Evolutionary conservation across 108 stramenopile species (phyloP).

Genomic region (Chaetoceros tenuissimus): DNA sequence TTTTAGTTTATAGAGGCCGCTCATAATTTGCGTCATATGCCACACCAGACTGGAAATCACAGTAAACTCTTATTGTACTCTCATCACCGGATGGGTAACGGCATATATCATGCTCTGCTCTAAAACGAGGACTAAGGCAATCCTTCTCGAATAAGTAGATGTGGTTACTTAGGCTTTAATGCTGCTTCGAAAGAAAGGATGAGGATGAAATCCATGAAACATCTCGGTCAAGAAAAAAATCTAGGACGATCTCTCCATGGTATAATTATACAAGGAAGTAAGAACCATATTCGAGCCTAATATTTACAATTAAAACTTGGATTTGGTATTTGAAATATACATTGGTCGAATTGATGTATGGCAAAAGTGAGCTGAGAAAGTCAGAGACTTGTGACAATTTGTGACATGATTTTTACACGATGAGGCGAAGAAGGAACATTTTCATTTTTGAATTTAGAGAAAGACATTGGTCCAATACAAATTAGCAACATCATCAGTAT

Average conservation of each 20-base stretch:
- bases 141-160: conserved; percentile 99
- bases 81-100: conserved; percentile 99
- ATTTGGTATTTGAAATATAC: too few relatives aligned
- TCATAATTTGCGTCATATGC: conserved; percentile 57
- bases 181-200: conserved; percentile 72
- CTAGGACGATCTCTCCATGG: conserved; percentile 76
- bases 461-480: too few relatives aligned
- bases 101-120: conserved; percentile 96
- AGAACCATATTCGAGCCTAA: too few relatives aligned
- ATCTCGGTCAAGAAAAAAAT: conserved; percentile 92
- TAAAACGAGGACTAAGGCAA: conserved; percentile 92
- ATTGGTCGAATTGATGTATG: too few relatives aligned
- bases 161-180: conserved; percentile 91
- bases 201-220: conserved; percentile 67
- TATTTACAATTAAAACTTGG: too few relatives aligned
- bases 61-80: conserved; percentile 82
- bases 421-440: not conserved
- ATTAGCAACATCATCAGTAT: too few relatives aligned
- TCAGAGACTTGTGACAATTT: too few relatives aligned
- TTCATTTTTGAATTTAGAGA: too few relatives aligned
- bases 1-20: too few relatives aligned
- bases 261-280: too few relatives aligned
- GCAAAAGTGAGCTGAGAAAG: too few relatives aligned
- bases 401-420: conserved; percentile 62
- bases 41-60: conserved; percentile 60